These are phyloP conservation scores for Scleroderma citrinum DNA, from an alignment of 768 basidiomycete genomes.

Conservation along the genomic window DNA sequence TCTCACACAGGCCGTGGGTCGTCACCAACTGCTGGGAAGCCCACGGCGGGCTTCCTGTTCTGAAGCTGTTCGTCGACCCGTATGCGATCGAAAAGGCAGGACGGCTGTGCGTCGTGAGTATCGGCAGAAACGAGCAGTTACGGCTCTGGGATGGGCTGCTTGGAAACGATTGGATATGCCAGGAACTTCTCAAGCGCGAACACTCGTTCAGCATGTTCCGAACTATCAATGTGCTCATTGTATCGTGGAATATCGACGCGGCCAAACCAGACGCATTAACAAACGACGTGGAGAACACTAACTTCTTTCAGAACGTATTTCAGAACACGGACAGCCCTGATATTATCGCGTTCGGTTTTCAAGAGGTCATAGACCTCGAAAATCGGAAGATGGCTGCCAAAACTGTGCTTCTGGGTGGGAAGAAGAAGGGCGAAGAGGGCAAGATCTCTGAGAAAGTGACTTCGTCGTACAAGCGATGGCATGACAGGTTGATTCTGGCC, in stretches of 20 bases:
- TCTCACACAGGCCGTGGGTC: slow-evolving; percentile 68
- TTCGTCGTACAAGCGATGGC: slow-evolving; percentile 82
- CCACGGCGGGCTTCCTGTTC: slow-evolving; percentile 61
- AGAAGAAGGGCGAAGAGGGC: slow-evolving; percentile 54
- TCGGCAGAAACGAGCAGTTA: slow-evolving; percentile 67
- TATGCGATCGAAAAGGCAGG: slow-evolving; percentile 66
- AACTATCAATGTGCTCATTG: slow-evolving; percentile 66
- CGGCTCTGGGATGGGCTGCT: slow-evolving; percentile 89
- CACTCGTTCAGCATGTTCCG: slow-evolving; percentile 74
- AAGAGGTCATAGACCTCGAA: slow-evolving; percentile 96
- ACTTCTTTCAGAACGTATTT: slow-evolving; percentile 76
- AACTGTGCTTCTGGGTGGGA: slow-evolving; percentile 72
- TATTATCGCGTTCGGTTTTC: slow-evolving; percentile 90
- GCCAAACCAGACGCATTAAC: slow-evolving; percentile 71
- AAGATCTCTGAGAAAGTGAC: slow-evolving; percentile 74
- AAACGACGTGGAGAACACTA: slow-evolving; percentile 62
- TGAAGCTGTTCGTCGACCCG: slow-evolving; percentile 63
- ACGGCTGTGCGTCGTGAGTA: slow-evolving; percentile 65
- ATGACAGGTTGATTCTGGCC: slow-evolving; percentile 68
- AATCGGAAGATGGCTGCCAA: slow-evolving; percentile 89
- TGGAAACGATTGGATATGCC: slow-evolving; percentile 83
- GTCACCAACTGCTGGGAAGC: slow-evolving; percentile 87
- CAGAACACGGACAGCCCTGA: slow-evolving; percentile 72
- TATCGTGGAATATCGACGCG: slow-evolving; percentile 93
- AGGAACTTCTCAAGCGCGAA: slow-evolving; percentile 71